These are phyloP conservation scores for Lasiosphaeria miniovina DNA, from an alignment of 495 filamentous ascomycete species.

Conservation along the genomic window DNA sequence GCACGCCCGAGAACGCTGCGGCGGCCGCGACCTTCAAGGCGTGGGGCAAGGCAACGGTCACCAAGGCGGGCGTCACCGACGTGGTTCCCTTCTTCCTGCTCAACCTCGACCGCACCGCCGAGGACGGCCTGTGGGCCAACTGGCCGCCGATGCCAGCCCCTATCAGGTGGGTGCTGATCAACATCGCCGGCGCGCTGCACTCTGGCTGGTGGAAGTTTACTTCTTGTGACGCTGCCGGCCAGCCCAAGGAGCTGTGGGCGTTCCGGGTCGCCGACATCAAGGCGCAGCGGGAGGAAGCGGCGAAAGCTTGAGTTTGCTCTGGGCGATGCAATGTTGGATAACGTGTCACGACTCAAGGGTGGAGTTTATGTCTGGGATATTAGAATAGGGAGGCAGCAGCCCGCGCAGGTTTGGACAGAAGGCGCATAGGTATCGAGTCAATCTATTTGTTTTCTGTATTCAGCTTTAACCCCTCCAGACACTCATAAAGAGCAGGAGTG, in stretches of 20 bases:
- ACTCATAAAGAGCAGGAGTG: too few relatives aligned
- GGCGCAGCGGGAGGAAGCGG: constrained; percentile 8
- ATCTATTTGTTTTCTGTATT: too few relatives aligned
- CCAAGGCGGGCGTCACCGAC: constrained; percentile 47
- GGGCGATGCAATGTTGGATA: background rate
- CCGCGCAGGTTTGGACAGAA: too few relatives aligned
- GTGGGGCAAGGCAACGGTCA: constrained; percentile 51
- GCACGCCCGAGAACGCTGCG: constrained; percentile 29
- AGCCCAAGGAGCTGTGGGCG: constrained; percentile 43
- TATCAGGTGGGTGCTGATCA: constrained; percentile 45
- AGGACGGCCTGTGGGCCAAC: constrained; percentile 52
- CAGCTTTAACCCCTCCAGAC: too few relatives aligned
- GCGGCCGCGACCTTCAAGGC: constrained; percentile 36
- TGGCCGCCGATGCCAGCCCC: constrained; percentile 51
- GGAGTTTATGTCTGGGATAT: background rate
- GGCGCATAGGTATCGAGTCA: too few relatives aligned
- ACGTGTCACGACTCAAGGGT: background rate
- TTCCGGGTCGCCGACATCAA: constrained; percentile 22
- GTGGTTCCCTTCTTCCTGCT: constrained; percentile 57
- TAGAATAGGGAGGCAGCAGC: too few relatives aligned
- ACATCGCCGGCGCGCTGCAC: constrained; percentile 44
- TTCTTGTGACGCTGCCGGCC: constrained; percentile 41
- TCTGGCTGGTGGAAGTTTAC: constrained; percentile 53
- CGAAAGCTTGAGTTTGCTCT: constrained; percentile 27
- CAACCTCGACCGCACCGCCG: constrained; percentile 52